phyloP scores from a whole-genome alignment of 2,329 filamentous ascomycete species.

The Beauveria medogensis region DNA sequence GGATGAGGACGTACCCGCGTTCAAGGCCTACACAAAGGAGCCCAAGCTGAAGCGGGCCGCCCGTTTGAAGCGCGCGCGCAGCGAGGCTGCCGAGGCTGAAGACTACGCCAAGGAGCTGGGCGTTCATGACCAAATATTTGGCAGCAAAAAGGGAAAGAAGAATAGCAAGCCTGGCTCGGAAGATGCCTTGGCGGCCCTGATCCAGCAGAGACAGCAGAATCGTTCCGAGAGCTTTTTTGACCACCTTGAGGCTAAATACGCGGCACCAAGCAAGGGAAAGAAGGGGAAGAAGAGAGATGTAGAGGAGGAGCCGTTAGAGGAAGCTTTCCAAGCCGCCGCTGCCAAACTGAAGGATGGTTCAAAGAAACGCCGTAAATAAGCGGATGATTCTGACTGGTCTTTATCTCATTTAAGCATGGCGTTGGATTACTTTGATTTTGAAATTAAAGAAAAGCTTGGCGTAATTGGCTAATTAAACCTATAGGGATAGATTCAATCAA shows the following conservation, averaged over 20 bases:
- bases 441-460: neutral
- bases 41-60: constrained; percentile 53
- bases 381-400: neutral
- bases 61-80: constrained; percentile 52
- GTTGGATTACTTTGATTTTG: neutral
- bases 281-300: constrained; percentile 39
- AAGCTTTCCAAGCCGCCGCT: constrained; percentile 51
- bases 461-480: neutral
- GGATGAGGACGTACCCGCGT: constrained; percentile 56
- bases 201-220: constrained; percentile 60
- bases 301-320: constrained; percentile 58
- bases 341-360: constrained; percentile 36
- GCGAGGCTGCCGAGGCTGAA: constrained; percentile 65
- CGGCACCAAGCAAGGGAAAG: constrained; percentile 25
- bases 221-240: constrained; percentile 59
- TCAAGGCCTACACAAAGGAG: constrained; percentile 65
- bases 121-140: constrained; percentile 62
- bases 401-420: neutral
- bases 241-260: constrained; percentile 69
- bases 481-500: neutral
- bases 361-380: constrained; percentile 10
- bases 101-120: constrained; percentile 68
- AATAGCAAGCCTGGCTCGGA: constrained; percentile 34
- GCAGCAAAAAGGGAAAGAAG: constrained; percentile 39
- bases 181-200: constrained; percentile 61